Base-by-base conservation (phyloP, 306 rosid genomes). In the Neltuma alba region DNA sequence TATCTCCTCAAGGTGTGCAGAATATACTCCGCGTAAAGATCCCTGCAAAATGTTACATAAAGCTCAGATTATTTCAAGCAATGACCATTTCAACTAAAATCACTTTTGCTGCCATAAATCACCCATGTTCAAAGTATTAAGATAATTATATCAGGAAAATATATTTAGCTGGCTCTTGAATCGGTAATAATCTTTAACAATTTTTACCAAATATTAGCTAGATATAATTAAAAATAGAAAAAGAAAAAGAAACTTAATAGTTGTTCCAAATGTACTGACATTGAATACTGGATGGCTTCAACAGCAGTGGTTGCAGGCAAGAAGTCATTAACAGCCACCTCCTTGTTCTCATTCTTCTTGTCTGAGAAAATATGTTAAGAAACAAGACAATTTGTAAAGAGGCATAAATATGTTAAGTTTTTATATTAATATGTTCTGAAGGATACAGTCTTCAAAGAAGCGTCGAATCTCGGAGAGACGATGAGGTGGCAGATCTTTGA, bases 361-460 rank as follows among this genome's bases (percentile, higher is more conserved):
- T 96, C 99, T 95, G 83, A 28, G 78, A 3, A 77, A 58, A 63
- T 41, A 44, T 62, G 89, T 89, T 81, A 79, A 88, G 61, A 84
- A 83, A 74, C 45, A 34, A 0, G 63, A 76, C 75, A 34, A 37
- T 44, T 61, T 45, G 11, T 63, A 54, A 66, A 42, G 65, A 79
- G 50, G 48, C 14, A 48, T 69, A 11, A 81, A 64, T 55, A 70
- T 68, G 52, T n/a, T 70, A 7, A 0, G 67, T 74, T 73, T 41
- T 45, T 37, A 70, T 63, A 20, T 33, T n/a, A 31, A 48, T 12
- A 20, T 2, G n/a, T 45, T 77, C 25, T 28, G 21, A 70, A 83
- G 92, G 90, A 86, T 94, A 91, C 98, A 96, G 83, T 96, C 98
- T 91, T 96, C 99, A 82, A 96, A 96, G 93, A 96, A 96, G 78